Base-by-base conservation (phyloP, 495 filamentous ascomycete genomes). In the Trichoderma reesei region DNA sequence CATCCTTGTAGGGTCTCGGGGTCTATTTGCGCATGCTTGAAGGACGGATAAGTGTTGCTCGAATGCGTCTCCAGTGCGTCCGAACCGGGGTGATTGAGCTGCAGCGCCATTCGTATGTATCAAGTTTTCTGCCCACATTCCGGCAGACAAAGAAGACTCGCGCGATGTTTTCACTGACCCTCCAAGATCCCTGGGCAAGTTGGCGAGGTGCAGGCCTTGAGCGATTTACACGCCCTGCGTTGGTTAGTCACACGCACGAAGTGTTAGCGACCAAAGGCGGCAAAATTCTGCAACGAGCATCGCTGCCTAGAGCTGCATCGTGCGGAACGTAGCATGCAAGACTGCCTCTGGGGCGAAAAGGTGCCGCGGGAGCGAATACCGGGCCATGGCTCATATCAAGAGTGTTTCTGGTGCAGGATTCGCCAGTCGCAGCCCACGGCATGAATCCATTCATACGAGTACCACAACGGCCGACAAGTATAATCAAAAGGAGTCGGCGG, bases 81-180 rank as follows among this genome's bases (percentile, higher is more conserved):
- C 44, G 44, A 56, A 9, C 51, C 51, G 51, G 51, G 51, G 51
- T 56, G 11, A 56, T 20, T 26, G 51, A 56, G 51, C 46, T 54
- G 11, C 46, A 56, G 26, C 26, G 26, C 26, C 26, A 26, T 26
- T 26, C 26, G 34, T 33, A 56, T 3, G 34, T 33, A 56, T 3
- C 3, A 34, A 4, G 9, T 56, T 2, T 31, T 11, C 51, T 33
- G 26, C 51, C 51, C 51, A 56, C 51, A 33, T 56, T 13, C 51
- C 51, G 51, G 26, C 34, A 34, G 51, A 56, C 51, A 56, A 56
- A 56, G 26, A 34, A 14, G 51, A 56, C 1, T 33, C 11, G 51
- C 51, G 31, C 51, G 34, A 18, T 56, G 51, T 36, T 20, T 11
- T 13, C 5, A 36, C 26, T 26, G 14, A 20, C 51, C 51, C 18